phyloP scores from a whole-genome alignment of 345 rosid species.

The Salix udensis region DNA sequence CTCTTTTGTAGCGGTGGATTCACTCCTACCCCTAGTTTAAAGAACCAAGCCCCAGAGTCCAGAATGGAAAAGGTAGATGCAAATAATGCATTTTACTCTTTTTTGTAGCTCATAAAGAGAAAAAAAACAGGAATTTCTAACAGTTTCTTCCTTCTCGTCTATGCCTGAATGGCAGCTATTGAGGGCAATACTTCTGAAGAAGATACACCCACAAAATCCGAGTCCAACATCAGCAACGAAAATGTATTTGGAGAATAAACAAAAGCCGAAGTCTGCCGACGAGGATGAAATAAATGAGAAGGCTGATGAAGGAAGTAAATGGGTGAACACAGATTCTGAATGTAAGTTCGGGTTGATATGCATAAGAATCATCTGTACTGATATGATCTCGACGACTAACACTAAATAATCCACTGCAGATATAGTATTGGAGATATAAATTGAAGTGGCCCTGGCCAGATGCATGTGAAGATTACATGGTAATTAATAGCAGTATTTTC shows the following conservation, averaged over 20 bases:
- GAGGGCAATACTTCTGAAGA: conserved; percentile 64
- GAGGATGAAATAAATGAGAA: conserved; percentile 35
- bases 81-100: not conserved
- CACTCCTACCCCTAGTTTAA: conserved; percentile 42
- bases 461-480: not conserved
- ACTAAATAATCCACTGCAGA: conserved; percentile 42
- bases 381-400: not conserved
- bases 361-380: not conserved
- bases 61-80: conserved; percentile 59
- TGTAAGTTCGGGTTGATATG: conserved; percentile 36
- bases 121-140: too few relatives aligned
- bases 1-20: conserved; percentile 61
- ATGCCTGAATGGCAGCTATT: conserved; percentile 38
- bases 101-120: too few relatives aligned
- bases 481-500: not conserved
- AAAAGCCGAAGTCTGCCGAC: conserved; percentile 12
- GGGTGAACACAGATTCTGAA: conserved; percentile 87
- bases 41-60: conserved; percentile 54
- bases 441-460: not conserved
- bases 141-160: not conserved
- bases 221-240: conserved; percentile 28
- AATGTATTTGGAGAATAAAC: conserved; percentile 40
- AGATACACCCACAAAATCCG: conserved; percentile 57
- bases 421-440: conserved; percentile 73
- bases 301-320: conserved; percentile 46